phyloP scores from a whole-genome alignment of 176 grass and related monocot genomes.

The Ensete ventricosum region DNA sequence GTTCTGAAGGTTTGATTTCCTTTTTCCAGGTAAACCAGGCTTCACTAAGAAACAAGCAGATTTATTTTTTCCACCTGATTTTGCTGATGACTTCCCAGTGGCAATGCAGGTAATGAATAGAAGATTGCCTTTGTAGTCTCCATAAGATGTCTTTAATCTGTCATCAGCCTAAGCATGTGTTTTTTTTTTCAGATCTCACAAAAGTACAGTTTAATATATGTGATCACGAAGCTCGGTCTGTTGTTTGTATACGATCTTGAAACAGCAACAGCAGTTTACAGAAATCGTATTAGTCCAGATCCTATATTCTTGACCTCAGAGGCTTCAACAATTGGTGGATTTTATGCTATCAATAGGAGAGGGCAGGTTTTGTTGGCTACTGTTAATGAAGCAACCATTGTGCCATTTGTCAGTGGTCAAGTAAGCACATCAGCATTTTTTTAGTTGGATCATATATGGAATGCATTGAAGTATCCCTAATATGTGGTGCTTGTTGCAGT shows the following conservation, averaged over 20 bases:
- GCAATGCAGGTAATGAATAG: conserved; percentile 69
- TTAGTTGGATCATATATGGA: neutral
- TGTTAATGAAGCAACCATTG: conserved; percentile 85
- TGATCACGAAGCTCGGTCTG: conserved; percentile 94
- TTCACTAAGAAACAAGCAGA: conserved; percentile 99
- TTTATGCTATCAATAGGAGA: conserved; percentile 94
- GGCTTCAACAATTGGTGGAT: conserved; percentile 71
- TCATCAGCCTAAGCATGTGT: too few relatives aligned
- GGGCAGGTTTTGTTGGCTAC: conserved; percentile 94
- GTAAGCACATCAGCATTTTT: conserved; percentile 34
- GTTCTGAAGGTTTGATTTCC: neutral
- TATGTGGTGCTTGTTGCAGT: conserved; percentile 15
- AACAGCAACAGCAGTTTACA: conserved; percentile 82
- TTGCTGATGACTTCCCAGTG: conserved; percentile 94
- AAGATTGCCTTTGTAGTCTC: neutral
- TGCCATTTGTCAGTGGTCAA: conserved; percentile 85
- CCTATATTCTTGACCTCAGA: conserved; percentile 95
- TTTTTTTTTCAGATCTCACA: conserved; percentile 63
- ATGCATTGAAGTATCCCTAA: neutral
- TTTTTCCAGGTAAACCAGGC: conserved; percentile 60
- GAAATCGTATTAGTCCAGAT: conserved; percentile 97
- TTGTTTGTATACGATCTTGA: conserved; percentile 98
- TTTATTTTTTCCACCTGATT: conserved; percentile 92
- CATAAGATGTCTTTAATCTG: too few relatives aligned
- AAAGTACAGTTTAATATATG: conserved; percentile 89